Percentiles rank a stretch among this genome's conserved stretches.
These are phyloP conservation scores for Alternaria sp. DNA, from an alignment of 2,329 filamentous ascomycete genomes.

Conservation along the genomic window DNA sequence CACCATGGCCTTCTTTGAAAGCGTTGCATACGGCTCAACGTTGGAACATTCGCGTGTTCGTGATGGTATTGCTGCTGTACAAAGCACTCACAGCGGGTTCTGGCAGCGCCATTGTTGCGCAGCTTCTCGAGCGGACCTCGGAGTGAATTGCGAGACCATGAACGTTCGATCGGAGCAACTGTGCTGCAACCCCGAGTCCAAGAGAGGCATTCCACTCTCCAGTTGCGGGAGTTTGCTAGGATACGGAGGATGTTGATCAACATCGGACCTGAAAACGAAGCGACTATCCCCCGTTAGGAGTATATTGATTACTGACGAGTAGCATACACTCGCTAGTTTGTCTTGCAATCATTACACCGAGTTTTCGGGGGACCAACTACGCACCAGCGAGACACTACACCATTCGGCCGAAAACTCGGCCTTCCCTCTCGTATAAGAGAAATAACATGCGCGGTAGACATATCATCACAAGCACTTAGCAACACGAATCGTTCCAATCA, in stretches of 20 bases:
- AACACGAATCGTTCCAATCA: background rate
- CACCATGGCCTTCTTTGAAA: background rate
- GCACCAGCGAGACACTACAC: background rate
- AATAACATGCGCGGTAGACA: background rate
- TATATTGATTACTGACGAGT: background rate
- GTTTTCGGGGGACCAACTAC: background rate
- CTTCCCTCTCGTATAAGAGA: background rate
- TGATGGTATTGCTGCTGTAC: background rate
- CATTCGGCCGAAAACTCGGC: slow-evolving; percentile 14
- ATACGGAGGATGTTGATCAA: background rate
- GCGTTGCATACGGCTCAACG: background rate
- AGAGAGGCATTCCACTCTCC: background rate
- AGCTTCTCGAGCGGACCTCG: background rate
- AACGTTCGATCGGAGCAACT: background rate
- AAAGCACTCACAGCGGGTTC: background rate
- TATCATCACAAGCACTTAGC: background rate
- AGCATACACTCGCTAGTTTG: background rate
- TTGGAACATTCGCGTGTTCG: background rate
- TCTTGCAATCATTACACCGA: background rate
- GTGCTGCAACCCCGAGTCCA: background rate
- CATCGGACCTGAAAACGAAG: background rate
- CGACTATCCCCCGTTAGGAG: background rate
- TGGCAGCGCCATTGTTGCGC: background rate
- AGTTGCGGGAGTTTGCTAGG: background rate
- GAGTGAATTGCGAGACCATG: background rate